Evolutionary conservation across 2,329 filamentous ascomycete genomes (phyloP).

Genomic region (Fusarium denticulatum): DNA sequence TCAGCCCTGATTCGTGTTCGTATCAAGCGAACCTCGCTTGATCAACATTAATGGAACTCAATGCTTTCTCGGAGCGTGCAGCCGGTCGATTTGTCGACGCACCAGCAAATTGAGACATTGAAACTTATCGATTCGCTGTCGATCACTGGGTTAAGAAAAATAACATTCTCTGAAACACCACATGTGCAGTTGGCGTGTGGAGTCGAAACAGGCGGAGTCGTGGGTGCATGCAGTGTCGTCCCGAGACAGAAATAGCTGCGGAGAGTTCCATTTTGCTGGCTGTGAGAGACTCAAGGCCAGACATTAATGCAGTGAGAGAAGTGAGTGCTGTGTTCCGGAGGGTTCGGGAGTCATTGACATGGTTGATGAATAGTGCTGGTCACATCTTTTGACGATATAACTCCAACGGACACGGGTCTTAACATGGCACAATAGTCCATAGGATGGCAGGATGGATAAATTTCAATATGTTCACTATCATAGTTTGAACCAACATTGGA

Average conservation of each 20-base stretch:
- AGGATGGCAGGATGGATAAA: too few relatives aligned
- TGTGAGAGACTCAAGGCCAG: not conserved
- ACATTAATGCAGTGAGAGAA: not conserved
- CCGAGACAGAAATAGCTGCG: slow-evolving; percentile 29
- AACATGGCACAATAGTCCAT: not conserved
- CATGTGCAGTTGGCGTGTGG: slow-evolving; percentile 6
- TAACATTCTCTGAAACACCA: slow-evolving; percentile 33
- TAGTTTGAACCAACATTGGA: not conserved
- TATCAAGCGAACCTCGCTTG: not conserved
- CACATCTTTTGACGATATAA: not conserved
- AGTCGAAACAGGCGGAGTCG: slow-evolving; percentile 29
- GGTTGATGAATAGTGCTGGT: not conserved
- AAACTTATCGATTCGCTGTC: slow-evolving; percentile 5
- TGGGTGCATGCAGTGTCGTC: slow-evolving; percentile 7
- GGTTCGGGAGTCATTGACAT: not conserved
- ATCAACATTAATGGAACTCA: not conserved
- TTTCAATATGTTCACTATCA: too few relatives aligned
- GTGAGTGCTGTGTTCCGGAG: not conserved
- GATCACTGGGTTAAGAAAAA: slow-evolving; percentile 4
- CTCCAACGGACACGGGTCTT: slow-evolving; percentile 9
- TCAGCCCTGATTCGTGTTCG: slow-evolving; percentile 1
- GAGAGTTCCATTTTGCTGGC: not conserved
- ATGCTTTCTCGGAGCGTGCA: not conserved
- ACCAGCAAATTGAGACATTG: not conserved
- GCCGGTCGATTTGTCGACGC: slow-evolving; percentile 3